phyloP scores from a whole-genome alignment of 139 green algal species.

The Mesostigma viride region DNA sequence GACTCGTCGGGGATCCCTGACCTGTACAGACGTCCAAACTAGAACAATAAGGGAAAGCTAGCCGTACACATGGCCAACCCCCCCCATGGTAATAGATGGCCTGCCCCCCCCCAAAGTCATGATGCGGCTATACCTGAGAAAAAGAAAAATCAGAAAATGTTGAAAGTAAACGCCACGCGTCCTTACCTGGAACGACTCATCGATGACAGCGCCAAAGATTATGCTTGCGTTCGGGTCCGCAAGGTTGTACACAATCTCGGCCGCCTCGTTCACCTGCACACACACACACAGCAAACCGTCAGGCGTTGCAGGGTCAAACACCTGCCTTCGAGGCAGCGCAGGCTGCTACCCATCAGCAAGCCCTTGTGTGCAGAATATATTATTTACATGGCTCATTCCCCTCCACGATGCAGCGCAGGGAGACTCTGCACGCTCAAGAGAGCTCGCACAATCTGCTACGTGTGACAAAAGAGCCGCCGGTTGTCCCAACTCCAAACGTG shows the following conservation, averaged over 20 bases:
- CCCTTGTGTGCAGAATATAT: background rate
- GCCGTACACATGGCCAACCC: no score
- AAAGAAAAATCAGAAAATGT: no score
- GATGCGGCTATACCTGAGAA: no score
- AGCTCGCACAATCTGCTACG: background rate
- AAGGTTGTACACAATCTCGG: constrained; percentile 70
- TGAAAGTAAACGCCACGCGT: no score
- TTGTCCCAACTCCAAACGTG: no score
- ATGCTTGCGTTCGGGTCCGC: constrained; percentile 81
- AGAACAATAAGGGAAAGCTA: no score
- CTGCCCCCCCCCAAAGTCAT: no score
- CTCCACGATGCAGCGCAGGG: background rate
- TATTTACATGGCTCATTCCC: background rate
- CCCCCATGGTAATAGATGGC: no score
- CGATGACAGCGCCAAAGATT: constrained; percentile 83
- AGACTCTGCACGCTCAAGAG: background rate
- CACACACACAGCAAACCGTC: background rate
- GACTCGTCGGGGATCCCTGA: no score
- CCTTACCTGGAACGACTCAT: constrained; percentile 39
- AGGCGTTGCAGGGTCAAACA: background rate
- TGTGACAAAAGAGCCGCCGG: background rate
- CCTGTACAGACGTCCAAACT: no score
- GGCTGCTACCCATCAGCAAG: no score
- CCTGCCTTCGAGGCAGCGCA: no score
- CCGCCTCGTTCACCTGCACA: constrained; percentile 11